phyloP scores from a whole-genome alignment of 352 stramenopile species.

The Thalassiosira hispida region DNA sequence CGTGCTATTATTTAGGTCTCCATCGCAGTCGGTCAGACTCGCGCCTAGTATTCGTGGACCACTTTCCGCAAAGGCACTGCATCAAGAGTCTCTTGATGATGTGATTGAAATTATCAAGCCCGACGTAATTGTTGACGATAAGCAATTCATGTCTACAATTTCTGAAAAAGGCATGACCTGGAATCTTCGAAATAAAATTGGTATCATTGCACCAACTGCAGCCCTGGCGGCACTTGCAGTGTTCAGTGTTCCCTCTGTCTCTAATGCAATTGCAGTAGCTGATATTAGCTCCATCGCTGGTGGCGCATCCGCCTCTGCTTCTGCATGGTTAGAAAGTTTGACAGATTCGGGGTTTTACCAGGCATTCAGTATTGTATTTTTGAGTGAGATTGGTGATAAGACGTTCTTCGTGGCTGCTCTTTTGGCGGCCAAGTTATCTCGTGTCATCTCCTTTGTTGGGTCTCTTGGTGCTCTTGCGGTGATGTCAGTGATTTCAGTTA shows the following conservation, averaged over 20 bases:
- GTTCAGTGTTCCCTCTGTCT: constrained; percentile 26
- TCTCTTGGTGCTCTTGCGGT: constrained; percentile 94
- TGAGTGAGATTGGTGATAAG: constrained; percentile 99
- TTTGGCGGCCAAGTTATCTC: constrained; percentile 95
- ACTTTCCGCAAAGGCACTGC: constrained; percentile 5
- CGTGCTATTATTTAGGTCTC: neutral
- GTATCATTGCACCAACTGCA: constrained; percentile 16
- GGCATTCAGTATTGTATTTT: constrained; percentile 95
- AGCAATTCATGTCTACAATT: constrained; percentile 3
- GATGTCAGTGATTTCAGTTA: constrained; percentile 97
- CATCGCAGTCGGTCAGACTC: neutral
- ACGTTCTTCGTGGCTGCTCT: constrained; percentile 99
- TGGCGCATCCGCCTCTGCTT: constrained; percentile 37
- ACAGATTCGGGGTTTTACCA: constrained; percentile 87
- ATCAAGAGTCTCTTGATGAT: neutral
- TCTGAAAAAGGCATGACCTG: constrained; percentile 1
- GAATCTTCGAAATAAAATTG: constrained; percentile 22
- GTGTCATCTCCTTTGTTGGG: constrained; percentile 94
- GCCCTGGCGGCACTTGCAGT: constrained; percentile 25
- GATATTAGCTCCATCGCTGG: constrained; percentile 33
- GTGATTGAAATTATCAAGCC: neutral
- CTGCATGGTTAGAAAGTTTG: constrained; percentile 56
- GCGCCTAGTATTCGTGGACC: constrained; percentile 6
- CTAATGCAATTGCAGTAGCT: constrained; percentile 44
- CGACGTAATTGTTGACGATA: constrained; percentile 11